Percentiles rank a stretch among this genome's conserved stretches.
Evolutionary conservation across 129 eudicot genomes (phyloP).

Genomic region (carrot (Daucus carota)): DH1_v3.0 NC_030381.2:25707501-25708000

Average conservation of each 20-base stretch:
- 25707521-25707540: not conserved
- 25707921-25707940: constrained; percentile 20
- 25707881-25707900: constrained; percentile 27
- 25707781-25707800: constrained; percentile 18
- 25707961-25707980: constrained; percentile 20
- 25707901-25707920: constrained; percentile 29
- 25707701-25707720: constrained; percentile 15
- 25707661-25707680: constrained; percentile 9
- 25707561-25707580: not conserved
- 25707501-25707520: not conserved
- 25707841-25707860: constrained; percentile 8
- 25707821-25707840: constrained; percentile 11
- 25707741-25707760: constrained; percentile 15
- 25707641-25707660: not conserved
- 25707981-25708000: not conserved
- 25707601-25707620: not conserved
- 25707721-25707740: constrained; percentile 9
- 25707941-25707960: constrained; percentile 25
- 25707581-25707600: not conserved
- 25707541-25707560: not conserved
- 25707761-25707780: constrained; percentile 14
- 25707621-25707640: not conserved
- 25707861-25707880: constrained; percentile 23
- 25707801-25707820: constrained; percentile 20
- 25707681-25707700: not conserved